Conservation (phyloP, 1,284 basidiomycete species). For the Inonotus obliquus region DNA sequence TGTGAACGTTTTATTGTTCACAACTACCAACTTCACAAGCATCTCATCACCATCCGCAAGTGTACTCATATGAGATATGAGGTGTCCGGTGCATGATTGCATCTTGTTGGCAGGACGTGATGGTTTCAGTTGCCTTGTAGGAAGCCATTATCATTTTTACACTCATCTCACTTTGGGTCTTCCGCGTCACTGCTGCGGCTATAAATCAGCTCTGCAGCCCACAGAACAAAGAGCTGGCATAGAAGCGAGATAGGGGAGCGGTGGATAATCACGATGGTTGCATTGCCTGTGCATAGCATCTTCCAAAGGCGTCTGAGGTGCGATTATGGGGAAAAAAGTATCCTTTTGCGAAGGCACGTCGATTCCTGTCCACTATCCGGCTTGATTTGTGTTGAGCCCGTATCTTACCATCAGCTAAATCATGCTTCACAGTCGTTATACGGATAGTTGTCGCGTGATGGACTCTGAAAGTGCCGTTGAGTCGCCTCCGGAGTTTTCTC, state of each 20-base stretch:
- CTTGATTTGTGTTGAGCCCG: neutral
- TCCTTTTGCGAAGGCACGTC: neutral
- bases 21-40: no score
- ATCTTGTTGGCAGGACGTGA: neutral
- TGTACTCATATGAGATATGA: no score
- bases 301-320: neutral
- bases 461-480: neutral
- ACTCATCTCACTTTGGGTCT: neutral
- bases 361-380: neutral
- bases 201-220: neutral
- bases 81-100: no score
- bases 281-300: neutral
- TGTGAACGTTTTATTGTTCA: no score
- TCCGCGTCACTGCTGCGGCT: neutral
- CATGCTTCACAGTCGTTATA: neutral
- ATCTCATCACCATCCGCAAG: no score
- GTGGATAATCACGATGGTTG: neutral
- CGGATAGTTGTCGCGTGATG: neutral
- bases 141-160: neutral
- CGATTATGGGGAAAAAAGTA: neutral
- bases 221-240: neutral
- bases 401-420: neutral
- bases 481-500: neutral
- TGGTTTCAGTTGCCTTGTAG: neutral
- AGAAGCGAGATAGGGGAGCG: neutral